Percentiles rank a stretch among this genome's conserved stretches.
Conservation (phyloP, 257 asterid species). For the Catharanthus roseus region DNA sequence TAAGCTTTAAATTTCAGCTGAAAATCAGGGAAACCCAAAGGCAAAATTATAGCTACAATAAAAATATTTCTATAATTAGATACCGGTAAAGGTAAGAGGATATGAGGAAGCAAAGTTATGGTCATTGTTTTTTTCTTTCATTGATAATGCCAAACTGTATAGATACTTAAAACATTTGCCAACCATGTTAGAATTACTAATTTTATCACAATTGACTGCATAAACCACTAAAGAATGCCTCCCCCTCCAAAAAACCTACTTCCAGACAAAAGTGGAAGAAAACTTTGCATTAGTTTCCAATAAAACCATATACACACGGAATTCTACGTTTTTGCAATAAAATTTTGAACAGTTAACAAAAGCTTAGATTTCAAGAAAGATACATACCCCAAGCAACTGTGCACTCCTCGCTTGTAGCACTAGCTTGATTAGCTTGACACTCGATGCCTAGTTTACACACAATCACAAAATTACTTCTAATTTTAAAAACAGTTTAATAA, state of each 20-base stretch:
- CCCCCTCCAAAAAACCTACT: background rate
- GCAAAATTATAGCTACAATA: background rate
- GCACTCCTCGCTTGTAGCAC: constrained; percentile 98
- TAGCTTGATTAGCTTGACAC: constrained; percentile 99
- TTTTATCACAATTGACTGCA: no score
- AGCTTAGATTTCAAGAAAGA: background rate
- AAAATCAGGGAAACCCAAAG: background rate
- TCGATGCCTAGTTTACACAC: constrained; percentile 57
- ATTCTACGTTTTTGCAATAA: background rate
- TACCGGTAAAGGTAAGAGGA: no score
- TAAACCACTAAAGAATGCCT: no score
- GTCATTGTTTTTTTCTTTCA: background rate
- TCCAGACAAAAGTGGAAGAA: background rate
- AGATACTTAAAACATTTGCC: background rate
- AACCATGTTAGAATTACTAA: background rate
- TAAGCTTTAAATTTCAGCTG: background rate
- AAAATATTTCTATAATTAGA: background rate
- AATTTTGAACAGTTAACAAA: background rate
- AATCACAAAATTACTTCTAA: background rate
- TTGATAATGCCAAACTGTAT: background rate
- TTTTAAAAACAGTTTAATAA: no score
- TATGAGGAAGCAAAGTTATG: background rate
- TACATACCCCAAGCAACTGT: constrained; percentile 98
- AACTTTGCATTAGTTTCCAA: background rate
- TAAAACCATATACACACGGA: background rate